phyloP scores from a whole-genome alignment of 305 asterid genomes.

The Fraxinus nigra region DNA sequence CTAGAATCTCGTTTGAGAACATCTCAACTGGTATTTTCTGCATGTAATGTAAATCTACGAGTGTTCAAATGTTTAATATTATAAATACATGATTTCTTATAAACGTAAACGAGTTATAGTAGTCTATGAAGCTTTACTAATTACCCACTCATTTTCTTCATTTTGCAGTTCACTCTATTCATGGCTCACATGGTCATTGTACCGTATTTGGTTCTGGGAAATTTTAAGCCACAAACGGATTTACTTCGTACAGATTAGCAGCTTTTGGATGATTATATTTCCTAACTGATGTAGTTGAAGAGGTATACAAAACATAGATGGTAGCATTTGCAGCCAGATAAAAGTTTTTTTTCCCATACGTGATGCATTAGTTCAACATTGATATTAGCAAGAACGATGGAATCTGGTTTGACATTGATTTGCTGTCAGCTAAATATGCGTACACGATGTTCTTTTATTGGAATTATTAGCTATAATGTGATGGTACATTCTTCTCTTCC shows the following conservation, averaged over 20 bases:
- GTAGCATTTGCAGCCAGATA: neutral
- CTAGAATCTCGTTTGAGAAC: neutral
- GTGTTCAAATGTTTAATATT: neutral
- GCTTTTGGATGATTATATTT: neutral
- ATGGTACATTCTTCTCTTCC: neutral
- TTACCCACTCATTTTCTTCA: constrained; percentile 9
- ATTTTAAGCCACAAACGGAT: constrained; percentile 44
- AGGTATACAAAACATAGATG: constrained; percentile 16
- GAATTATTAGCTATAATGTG: neutral
- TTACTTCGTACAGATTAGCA: constrained; percentile 50
- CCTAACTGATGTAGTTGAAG: constrained; percentile 24
- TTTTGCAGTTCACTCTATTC: constrained; percentile 61
- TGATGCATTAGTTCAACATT: neutral
- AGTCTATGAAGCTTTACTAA: neutral
- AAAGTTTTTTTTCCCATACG: neutral
- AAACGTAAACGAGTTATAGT: neutral
- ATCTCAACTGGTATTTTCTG: neutral
- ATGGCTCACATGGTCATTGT: constrained; percentile 60
- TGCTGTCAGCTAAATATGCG: neutral
- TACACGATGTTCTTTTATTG: neutral
- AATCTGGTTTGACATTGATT: neutral
- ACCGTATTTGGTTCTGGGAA: constrained; percentile 48
- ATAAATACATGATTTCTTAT: neutral
- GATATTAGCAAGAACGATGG: neutral
- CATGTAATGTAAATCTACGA: neutral